Evolutionary conservation across 1,139 yeast species (phyloP), one percentile per base, ranked within the genome.

Genomic region (Neolecta irregularis): DNA sequence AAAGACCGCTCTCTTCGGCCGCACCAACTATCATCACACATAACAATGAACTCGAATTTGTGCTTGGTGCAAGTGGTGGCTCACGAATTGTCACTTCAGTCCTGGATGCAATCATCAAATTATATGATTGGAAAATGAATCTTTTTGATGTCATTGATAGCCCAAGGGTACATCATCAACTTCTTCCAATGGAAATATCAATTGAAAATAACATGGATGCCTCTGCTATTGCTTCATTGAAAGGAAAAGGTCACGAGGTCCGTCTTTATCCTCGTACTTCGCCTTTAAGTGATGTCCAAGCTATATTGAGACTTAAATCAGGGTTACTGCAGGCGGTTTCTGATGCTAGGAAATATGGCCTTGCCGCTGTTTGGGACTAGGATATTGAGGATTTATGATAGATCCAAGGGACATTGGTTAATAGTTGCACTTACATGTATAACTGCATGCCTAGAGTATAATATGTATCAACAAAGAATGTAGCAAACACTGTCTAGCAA

Each of bases 1-100:
- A 77, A 49, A 63, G 96, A 41, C 96, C 98, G 3, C 59, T 85
- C 30, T 78, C 93, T 5, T 80, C 93, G 1, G 69, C 79, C 17
- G 67, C 79, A 1, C 96, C 96, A 57, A 72, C 88, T 4, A 66
- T 85, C 3, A 65, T 81, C 13, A 95, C 83, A 52, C 55, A 56
- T 30, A 47, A 60, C 30, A 62, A 74, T 24, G 23, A 47, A 11
- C 72, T 79, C 0, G 81, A 76, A 46, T 52, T 80, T 31, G 67
- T 77, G 2, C 66, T 85, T 43, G 96, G 96, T 1, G 92, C 94
- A 0, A 91, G 96, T 1, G 96, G 98, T 6, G 96, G 96, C 0
- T 76, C 92, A 11, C 62, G 92, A 41, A 88, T 88, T 36, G 65
- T 78, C n/a, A 80, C 93, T 0, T 70, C 93, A 1, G 69, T 85